Percentiles rank a stretch among this genome's conserved stretches.
Conservation (phyloP, 768 basidiomycete genomes). For the Mycena amicta region DNA sequence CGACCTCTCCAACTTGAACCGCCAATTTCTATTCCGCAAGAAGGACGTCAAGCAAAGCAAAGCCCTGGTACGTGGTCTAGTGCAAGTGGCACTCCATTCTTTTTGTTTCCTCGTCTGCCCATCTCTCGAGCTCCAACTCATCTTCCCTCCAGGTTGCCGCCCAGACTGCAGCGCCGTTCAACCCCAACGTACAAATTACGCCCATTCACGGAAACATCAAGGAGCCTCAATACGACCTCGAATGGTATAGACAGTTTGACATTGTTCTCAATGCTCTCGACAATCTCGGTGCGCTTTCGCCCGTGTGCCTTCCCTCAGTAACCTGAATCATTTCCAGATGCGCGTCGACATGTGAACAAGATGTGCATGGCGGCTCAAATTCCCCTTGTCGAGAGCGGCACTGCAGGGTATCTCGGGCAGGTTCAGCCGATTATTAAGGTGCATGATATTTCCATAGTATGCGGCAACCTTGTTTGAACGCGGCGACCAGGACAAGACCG, state of each 20-base stretch:
- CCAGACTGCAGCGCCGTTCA: conserved; percentile 80
- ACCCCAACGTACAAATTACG: conserved; percentile 82
- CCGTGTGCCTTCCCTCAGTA: too few species aligned
- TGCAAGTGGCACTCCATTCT: not conserved
- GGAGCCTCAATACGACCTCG: conserved; percentile 83
- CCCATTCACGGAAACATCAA: conserved; percentile 97
- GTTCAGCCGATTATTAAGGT: conserved; percentile 93
- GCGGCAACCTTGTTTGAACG: not conserved
- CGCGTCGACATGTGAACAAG: conserved; percentile 92
- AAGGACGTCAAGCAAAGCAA: conserved; percentile 98
- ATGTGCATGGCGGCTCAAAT: conserved; percentile 95
- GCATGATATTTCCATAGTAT: conserved; percentile 7
- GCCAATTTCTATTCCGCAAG: conserved; percentile 95
- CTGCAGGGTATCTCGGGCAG: conserved; percentile 95
- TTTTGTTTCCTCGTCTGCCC: not conserved
- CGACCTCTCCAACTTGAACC: conserved; percentile 95
- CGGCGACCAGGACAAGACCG: conserved; percentile 68
- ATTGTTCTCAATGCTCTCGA: conserved; percentile 95
- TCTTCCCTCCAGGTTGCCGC: conserved; percentile 65
- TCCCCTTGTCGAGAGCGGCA: conserved; percentile 94
- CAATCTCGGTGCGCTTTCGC: conserved; percentile 85
- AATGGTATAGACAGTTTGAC: conserved; percentile 90
- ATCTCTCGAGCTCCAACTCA: not conserved
- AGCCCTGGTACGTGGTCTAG: conserved; percentile 63
- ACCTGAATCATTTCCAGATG: too few species aligned